These are phyloP conservation scores for Septoria petroselini DNA, from an alignment of 2,329 filamentous ascomycete genomes.

Conservation along the genomic window DNA sequence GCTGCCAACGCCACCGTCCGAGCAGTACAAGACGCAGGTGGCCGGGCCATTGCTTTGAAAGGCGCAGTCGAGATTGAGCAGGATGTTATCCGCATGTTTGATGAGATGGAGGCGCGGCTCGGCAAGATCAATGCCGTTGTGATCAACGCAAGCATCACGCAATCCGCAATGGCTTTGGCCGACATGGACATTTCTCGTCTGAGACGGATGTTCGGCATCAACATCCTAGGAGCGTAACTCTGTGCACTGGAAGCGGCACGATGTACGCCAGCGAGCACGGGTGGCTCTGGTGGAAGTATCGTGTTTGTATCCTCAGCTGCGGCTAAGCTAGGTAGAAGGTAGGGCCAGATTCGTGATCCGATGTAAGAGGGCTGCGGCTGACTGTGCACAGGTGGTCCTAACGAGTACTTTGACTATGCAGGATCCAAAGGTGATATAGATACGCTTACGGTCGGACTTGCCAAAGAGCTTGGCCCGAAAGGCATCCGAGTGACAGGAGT, in stretches of 20 bases:
- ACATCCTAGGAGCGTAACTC: slow-evolving; percentile 32
- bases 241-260: slow-evolving; percentile 33
- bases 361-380: not conserved
- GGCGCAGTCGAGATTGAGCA: slow-evolving; percentile 28
- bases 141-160: slow-evolving; percentile 33
- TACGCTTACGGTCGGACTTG: slow-evolving; percentile 29
- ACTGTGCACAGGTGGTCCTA: not conserved
- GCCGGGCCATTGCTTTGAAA: slow-evolving; percentile 21
- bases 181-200: slow-evolving; percentile 29
- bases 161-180: slow-evolving; percentile 25
- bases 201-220: slow-evolving; percentile 28
- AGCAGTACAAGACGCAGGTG: slow-evolving; percentile 27
- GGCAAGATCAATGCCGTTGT: slow-evolving; percentile 29
- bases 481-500: slow-evolving; percentile 31
- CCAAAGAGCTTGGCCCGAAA: slow-evolving; percentile 31
- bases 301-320: slow-evolving; percentile 33
- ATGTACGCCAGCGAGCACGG: slow-evolving; percentile 20
- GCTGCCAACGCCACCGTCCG: slow-evolving; percentile 25
- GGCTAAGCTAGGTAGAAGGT: slow-evolving; percentile 29
- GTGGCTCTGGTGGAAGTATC: slow-evolving; percentile 23
- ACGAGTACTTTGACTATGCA: slow-evolving; percentile 34
- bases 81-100: slow-evolving; percentile 29
- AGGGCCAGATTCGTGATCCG: slow-evolving; percentile 13
- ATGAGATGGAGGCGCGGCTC: slow-evolving; percentile 24
- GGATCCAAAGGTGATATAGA: slow-evolving; percentile 34